Conservation (phyloP, 2,329 filamentous ascomycete species). For the Orbilia blumenaviensis region DNA sequence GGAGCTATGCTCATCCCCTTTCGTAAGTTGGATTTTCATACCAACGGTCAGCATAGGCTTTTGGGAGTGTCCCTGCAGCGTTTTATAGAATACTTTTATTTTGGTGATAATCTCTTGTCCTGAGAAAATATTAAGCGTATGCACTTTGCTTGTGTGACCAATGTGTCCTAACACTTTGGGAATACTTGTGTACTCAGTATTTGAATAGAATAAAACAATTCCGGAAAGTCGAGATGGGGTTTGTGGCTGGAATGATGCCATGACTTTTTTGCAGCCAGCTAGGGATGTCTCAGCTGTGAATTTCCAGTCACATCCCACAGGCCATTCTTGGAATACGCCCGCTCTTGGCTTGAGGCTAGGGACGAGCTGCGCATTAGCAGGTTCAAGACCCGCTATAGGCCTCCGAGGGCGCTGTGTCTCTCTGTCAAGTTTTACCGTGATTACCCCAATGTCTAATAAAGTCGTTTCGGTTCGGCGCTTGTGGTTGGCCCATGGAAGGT, state of each 20-base stretch:
- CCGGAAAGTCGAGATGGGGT: not conserved
- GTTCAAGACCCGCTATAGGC: not conserved
- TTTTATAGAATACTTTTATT: not conserved
- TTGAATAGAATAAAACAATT: not conserved
- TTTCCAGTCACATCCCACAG: not conserved
- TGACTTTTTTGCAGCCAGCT: not conserved
- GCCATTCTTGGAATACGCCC: not conserved
- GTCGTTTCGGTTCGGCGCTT: not conserved
- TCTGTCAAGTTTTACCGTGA: not conserved
- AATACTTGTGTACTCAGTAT: not conserved
- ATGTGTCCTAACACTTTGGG: not conserved
- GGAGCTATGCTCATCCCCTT: not conserved
- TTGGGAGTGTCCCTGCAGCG: not conserved
- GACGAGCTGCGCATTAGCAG: not conserved
- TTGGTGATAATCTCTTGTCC: not conserved
- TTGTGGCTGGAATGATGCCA: not conserved
- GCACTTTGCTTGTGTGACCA: not conserved
- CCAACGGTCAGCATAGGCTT: not conserved
- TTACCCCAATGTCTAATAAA: not conserved
- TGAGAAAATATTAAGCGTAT: not conserved
- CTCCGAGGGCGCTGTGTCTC: not conserved
- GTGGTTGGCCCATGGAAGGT: too few species aligned
- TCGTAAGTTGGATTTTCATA: not conserved
- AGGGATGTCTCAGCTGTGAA: not conserved
- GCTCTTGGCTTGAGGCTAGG: not conserved